A percentile compares a stretch with the other conserved stretches of the same genome.
phyloP scores from a whole-genome alignment of 805 yeast genomes.

The Scheffersomyces stipitis region DNA sequence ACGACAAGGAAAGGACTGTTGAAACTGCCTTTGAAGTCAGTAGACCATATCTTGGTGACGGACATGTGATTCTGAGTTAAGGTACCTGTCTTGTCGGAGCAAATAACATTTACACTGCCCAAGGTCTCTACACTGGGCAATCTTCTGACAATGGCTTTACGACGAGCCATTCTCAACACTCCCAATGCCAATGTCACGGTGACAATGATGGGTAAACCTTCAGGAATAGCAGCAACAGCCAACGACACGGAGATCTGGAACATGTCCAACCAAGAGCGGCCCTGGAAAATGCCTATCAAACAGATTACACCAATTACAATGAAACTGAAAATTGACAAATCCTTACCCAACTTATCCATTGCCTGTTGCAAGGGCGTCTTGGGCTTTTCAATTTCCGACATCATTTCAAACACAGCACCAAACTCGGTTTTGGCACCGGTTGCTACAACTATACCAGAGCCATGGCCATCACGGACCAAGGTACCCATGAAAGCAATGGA shows the following conservation, averaged over 20 bases:
- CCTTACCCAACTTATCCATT: constrained; percentile 94
- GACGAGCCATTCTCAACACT: constrained; percentile 92
- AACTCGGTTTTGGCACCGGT: constrained; percentile 89
- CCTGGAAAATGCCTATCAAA: constrained; percentile 84
- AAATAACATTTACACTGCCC: constrained; percentile 75
- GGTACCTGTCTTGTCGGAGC: constrained; percentile 52
- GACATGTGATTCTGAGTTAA: constrained; percentile 91
- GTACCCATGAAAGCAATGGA: constrained; percentile 97
- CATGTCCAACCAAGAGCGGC: constrained; percentile 96
- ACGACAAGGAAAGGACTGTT: constrained; percentile 44
- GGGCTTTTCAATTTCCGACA: constrained; percentile 93
- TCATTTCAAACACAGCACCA: constrained; percentile 94
- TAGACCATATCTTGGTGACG: constrained; percentile 78
- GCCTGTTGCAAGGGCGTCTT: constrained; percentile 94
- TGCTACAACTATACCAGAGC: constrained; percentile 88
- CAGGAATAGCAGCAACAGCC: constrained; percentile 99
- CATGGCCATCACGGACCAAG: constrained; percentile 93
- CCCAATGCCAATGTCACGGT: constrained; percentile 97
- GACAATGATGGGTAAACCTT: constrained; percentile 96
- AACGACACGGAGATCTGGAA: constrained; percentile 95
- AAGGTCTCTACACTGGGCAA: constrained; percentile 93
- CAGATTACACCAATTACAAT: constrained; percentile 90
- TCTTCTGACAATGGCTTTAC: constrained; percentile 91
- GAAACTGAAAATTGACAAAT: constrained; percentile 81
- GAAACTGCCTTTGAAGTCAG: constrained; percentile 49